These are phyloP conservation scores for Myxozyma vanderwaltii DNA, from an alignment of 805 yeast genomes.

Conservation along the genomic window DNA sequence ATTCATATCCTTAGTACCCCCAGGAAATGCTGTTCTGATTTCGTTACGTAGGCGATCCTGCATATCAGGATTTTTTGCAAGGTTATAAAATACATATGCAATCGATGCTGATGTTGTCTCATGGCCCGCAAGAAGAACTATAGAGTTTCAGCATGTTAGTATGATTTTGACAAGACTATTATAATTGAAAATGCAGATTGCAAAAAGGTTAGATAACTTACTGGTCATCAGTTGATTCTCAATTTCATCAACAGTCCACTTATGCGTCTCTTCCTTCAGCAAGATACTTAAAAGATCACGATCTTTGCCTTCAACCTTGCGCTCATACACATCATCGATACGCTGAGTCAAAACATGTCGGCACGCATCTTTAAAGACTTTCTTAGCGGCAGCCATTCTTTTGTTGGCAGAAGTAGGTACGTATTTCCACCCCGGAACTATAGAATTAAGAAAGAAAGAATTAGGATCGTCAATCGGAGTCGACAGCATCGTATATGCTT, in stretches of 20 bases:
- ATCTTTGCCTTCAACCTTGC: conserved; percentile 20
- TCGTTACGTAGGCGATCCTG: conserved; percentile 26
- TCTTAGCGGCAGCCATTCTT: conserved; percentile 14
- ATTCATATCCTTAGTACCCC: conserved; percentile 12
- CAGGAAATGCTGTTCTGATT: conserved; percentile 24
- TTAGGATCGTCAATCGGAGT: conserved; percentile 17
- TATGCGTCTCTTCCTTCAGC: conserved; percentile 15
- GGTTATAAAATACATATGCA: conserved; percentile 15
- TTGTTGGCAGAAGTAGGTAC: conserved; percentile 20
- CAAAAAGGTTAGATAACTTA: neutral
- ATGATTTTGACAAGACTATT: neutral
- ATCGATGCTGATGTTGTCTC: conserved; percentile 30
- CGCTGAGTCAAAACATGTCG: conserved; percentile 11
- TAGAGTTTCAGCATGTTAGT: neutral
- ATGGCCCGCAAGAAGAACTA: conserved; percentile 31
- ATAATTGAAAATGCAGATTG: too few relatives aligned
- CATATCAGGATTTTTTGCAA: conserved; percentile 18
- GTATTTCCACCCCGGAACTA: conserved; percentile 25
- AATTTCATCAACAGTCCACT: conserved; percentile 27
- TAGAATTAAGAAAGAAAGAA: conserved; percentile 13
- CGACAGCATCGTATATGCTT: conserved; percentile 19
- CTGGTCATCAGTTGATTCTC: conserved; percentile 29
- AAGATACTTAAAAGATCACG: conserved; percentile 25
- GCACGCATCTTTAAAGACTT: conserved; percentile 12
- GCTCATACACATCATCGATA: conserved; percentile 13